Evolutionary conservation across 1,284 basidiomycete species (phyloP), one percentile per base, ranked within the genome.

Genomic region (Sanguinoderma infundibulare): DNA sequence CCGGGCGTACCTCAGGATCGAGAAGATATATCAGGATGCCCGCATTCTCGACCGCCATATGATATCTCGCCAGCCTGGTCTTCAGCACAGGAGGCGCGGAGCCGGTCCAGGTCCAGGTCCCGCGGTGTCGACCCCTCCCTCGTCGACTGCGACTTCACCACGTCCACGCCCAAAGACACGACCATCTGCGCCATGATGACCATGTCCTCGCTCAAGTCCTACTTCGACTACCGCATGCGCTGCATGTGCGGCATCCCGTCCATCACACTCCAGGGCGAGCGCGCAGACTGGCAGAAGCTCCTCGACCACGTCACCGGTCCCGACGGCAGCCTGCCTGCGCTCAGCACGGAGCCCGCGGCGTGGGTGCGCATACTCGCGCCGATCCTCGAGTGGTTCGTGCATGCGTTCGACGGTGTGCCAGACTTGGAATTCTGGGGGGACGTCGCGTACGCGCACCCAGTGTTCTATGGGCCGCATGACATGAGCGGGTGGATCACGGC

Each of bases 191-290:
- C 80, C 1, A 74, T 83, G 12, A 62, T 79, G 34, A 76, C 81
- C 78, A 82, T 84, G 80, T 70, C 79, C 2, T 77, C 74, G 17
- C 68, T 81, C 65, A 77, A 80, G 55, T 53, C 72, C 58, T 64
- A 78, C 59, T 81, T 82, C 65, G 46, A 65, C 6, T 79, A 75
- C 66, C 67, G 40, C 14, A 70, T 76, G 28, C 26, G 28, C 0
- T 65, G 76, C 8, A 52, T 60, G 9, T 83, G 82, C 53, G 82
- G 83, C 0, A 79, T 84, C 17, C 82, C 83, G 1, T 73, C 69
- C 14, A 78, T 85, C 40, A 85, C 81, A 7, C 72, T 85, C 17
- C 73, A 76, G 57, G 79, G 79, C 0, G 69, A 70, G 44, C 73
- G 73, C 56, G 60, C 63, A 9, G 80, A 81, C 66, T 81, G 75